Evolutionary conservation across 257 asterid species (phyloP), one percentile per base, ranked within the genome.

Genomic region (Capsicum pubescens): DNA sequence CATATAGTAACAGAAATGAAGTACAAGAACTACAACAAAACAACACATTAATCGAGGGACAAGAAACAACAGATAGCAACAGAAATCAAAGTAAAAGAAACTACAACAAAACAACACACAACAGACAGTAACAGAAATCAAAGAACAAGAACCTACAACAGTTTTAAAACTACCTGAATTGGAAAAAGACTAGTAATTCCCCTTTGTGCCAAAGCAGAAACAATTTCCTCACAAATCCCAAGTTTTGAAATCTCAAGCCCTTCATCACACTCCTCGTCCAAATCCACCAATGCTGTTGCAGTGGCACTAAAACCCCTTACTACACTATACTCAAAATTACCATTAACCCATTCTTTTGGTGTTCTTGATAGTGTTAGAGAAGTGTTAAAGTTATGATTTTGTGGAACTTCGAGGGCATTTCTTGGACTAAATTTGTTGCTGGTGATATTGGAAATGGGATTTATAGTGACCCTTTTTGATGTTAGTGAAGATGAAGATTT

Each of bases 191-290:
- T 69, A 56, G 90, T 82, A 81, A 96, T 96, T 14, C 98, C 97
- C 91, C 74, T 94, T 60, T 44, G 21, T 15, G 92, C 90, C 90
- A 94, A 92, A 54, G 97, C 88, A 8, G 90, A 84, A 5, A 92
- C 93, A 82, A 96, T 91, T 80, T 91, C 93, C 39, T 89, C 87
- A 2, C 95, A 82, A 84, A 96, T 92, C 77, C 97, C 98, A 46
- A 96, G 98, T 82, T 93, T 93, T 0, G 98, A 83, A 21, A 96
- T 93, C 88, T 94, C 98, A n/a, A 96, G 95, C 55, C 99, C 97
- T 86, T 72, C 90, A 70, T 3, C 91, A 82, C 79, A 82, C 82
- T 84, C 86, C 84, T 76, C 81, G 87, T 79, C 88, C 87, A 50
- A 88, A 76, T 92, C 95, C 55, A 93, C 97, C n/a, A 81, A 90